A percentile compares a stretch with the other conserved stretches of the same genome.
Evolutionary conservation across 345 rosid species (phyloP).

Genomic region (Moringa oleifera): DNA sequence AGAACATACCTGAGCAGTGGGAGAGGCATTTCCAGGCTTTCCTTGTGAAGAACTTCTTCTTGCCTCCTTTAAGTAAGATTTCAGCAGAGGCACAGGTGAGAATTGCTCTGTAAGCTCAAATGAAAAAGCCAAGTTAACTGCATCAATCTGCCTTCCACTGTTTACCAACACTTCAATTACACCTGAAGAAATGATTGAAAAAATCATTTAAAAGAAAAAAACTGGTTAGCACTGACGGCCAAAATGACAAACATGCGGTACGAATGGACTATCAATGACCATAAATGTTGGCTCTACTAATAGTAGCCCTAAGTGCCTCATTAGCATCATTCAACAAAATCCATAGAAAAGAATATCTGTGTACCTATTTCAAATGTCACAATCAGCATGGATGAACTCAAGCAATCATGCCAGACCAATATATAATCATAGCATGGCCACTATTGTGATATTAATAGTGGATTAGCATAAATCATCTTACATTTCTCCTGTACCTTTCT

Average conservation of each 20-base stretch:
- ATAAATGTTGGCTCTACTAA: no score
- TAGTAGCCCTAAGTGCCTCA: neutral
- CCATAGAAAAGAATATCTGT: neutral
- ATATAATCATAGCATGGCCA: no score
- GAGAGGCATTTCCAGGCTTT: slow-evolving; percentile 57
- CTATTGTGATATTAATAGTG: neutral
- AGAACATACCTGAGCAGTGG: slow-evolving; percentile 54
- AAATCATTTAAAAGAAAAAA: slow-evolving; percentile 7
- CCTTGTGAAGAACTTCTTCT: slow-evolving; percentile 57
- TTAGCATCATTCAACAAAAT: neutral
- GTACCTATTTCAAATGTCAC: no score
- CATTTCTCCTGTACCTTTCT: neutral
- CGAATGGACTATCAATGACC: no score
- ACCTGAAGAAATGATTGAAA: slow-evolving; percentile 35
- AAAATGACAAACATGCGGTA: slow-evolving; percentile 12
- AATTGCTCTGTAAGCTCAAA: slow-evolving; percentile 83
- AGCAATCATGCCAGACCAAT: neutral
- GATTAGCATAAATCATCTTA: neutral
- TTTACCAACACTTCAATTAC: slow-evolving; percentile 73
- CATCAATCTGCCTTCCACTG: slow-evolving; percentile 95
- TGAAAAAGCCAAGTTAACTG: slow-evolving; percentile 95
- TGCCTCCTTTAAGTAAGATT: slow-evolving; percentile 80
- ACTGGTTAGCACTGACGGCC: neutral
- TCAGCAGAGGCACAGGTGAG: slow-evolving; percentile 72
- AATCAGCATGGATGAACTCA: neutral